phyloP scores from a whole-genome alignment of 192 early-diverging fungal genomes.

The Spinellus fusiger region DNA sequence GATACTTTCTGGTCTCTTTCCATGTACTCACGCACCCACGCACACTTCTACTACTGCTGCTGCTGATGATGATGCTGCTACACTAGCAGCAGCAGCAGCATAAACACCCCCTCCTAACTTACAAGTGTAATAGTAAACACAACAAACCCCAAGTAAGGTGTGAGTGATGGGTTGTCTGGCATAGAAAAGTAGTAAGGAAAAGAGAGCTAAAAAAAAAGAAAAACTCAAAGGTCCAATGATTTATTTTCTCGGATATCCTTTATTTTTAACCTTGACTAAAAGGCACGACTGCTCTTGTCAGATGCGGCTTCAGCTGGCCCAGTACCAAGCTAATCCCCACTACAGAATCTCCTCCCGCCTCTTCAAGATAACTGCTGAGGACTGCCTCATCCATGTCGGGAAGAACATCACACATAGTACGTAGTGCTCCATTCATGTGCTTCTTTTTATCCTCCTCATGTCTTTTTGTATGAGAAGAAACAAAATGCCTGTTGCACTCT shows the following conservation, averaged over 20 bases:
- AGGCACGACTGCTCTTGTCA: background rate
- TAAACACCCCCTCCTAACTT: no score
- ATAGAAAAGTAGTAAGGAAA: background rate
- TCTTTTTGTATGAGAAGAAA: background rate
- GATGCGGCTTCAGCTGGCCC: background rate
- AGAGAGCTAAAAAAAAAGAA: background rate
- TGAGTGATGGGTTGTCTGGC: background rate
- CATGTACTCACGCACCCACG: no score
- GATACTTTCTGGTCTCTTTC: no score
- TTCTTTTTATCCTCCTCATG: background rate
- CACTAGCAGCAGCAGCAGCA: no score
- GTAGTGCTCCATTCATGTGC: conserved; percentile 1
- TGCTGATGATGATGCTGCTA: no score
- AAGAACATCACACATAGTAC: conserved; percentile 13
- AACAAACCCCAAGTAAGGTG: conserved; percentile 31
- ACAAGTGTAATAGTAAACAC: conserved; percentile 36
- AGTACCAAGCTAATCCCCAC: conserved; percentile 16
- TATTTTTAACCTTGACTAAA: background rate
- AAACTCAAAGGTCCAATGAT: background rate
- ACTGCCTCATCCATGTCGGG: conserved; percentile 12
- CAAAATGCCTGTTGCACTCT: background rate
- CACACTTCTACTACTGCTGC: no score
- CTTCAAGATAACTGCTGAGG: conserved; percentile 6
- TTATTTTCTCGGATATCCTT: background rate
- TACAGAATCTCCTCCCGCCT: conserved; percentile 21